A percentile compares a stretch with the other conserved stretches of the same genome.
These are phyloP conservation scores for Symbiodinium natans DNA, from an alignment of 73 alveolate genomes.

Conservation along the genomic window DNA sequence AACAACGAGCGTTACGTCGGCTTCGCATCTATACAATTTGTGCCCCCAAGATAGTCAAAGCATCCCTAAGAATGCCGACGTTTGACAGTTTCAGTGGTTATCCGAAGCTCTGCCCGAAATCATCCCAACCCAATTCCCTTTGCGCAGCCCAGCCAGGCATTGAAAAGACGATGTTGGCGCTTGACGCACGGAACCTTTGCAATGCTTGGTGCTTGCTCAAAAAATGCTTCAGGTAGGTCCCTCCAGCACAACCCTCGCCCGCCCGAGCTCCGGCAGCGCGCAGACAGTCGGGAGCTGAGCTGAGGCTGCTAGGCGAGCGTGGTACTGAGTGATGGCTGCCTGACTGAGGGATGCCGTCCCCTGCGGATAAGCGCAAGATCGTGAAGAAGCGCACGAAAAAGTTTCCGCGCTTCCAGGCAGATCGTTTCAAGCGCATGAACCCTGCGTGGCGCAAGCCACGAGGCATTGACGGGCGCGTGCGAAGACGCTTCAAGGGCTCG, in stretches of 20 bases:
- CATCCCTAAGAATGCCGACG: too few species aligned
- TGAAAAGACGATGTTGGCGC: too few species aligned
- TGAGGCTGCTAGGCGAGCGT: background rate
- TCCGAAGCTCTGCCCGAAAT: too few species aligned
- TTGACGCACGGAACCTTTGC: too few species aligned
- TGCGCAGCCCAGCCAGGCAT: too few species aligned
- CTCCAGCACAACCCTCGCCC: conserved; percentile 1
- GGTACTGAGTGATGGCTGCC: background rate
- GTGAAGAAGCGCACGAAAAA: conserved; percentile 94
- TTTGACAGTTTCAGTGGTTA: too few species aligned
- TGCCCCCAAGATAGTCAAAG: too few species aligned
- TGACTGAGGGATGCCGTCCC: conserved; percentile 82
- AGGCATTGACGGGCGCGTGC: conserved; percentile 99
- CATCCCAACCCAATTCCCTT: too few species aligned
- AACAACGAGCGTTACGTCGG: too few species aligned
- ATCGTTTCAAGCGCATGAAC: conserved; percentile 96
- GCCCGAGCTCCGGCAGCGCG: background rate
- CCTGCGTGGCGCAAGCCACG: conserved; percentile 99
- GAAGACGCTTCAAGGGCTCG: conserved; percentile 99
- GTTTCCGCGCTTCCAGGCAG: conserved; percentile 97
- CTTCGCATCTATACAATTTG: too few species aligned
- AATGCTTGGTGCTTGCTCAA: too few species aligned
- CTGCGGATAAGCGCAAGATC: conserved; percentile 88
- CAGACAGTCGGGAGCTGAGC: conserved; percentile 9
- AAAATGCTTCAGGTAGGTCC: background rate